phyloP scores from a whole-genome alignment of 768 basidiomycete species.

The Lactarius pseudohatsudake region DNA sequence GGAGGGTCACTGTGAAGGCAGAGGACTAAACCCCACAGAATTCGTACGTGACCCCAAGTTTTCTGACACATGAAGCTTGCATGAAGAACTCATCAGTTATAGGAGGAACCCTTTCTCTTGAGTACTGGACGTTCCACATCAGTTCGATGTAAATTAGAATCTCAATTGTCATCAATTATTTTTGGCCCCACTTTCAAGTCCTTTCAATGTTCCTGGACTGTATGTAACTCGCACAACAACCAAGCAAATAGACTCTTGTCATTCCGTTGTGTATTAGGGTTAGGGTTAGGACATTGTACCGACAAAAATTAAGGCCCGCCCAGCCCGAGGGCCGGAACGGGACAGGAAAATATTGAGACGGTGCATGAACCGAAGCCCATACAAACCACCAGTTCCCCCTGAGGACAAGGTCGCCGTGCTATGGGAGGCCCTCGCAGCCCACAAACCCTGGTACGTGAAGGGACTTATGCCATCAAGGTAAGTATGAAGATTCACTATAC shows the following conservation, averaged over 20 bases:
- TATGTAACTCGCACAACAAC: neutral
- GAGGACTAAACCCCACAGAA: conserved; percentile 16
- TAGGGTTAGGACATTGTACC: conserved; percentile 10
- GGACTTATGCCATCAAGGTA: conserved; percentile 34
- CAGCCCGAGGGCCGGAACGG: conserved; percentile 50
- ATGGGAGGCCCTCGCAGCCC: conserved; percentile 33
- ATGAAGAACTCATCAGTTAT: neutral
- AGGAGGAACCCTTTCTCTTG: neutral
- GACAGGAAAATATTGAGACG: conserved; percentile 80
- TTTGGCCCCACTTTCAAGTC: neutral
- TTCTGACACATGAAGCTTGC: neutral
- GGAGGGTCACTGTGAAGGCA: conserved; percentile 15
- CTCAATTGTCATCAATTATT: neutral
- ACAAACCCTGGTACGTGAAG: conserved; percentile 33
- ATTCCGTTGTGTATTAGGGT: neutral
- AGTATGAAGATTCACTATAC: conserved; percentile 28
- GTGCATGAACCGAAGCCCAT: conserved; percentile 73
- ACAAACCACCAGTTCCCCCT: conserved; percentile 32
- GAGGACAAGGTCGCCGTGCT: conserved; percentile 34
- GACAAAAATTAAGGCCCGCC: conserved; percentile 30
- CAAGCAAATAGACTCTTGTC: neutral
- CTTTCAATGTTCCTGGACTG: neutral
- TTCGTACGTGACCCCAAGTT: conserved; percentile 3
- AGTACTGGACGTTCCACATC: neutral
- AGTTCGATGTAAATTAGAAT: neutral